phyloP scores from a whole-genome alignment of 2,329 filamentous ascomycete genomes.

The Sclerotinia glacialis region DNA sequence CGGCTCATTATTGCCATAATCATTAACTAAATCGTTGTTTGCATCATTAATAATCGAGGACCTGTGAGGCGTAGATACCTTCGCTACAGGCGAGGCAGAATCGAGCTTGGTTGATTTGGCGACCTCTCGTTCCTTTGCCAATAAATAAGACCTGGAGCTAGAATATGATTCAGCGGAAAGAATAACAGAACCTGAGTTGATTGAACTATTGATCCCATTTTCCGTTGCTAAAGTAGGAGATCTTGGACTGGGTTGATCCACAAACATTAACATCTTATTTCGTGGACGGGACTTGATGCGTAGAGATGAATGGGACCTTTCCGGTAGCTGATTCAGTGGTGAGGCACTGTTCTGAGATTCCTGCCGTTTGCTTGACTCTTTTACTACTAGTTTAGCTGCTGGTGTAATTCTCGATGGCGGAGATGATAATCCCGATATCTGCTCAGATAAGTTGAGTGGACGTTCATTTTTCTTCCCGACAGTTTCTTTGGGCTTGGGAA shows the following conservation, averaged over 20 bases:
- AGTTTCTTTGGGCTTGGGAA: not conserved
- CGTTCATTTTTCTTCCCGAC: not conserved
- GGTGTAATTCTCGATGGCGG: not conserved
- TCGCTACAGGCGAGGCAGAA: not conserved
- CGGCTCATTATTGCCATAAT: not conserved
- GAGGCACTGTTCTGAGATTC: not conserved
- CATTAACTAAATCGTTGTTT: not conserved
- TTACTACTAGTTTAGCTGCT: not conserved
- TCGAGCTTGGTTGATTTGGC: not conserved
- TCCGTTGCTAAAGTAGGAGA: not conserved
- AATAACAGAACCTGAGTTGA: not conserved
- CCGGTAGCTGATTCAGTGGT: not conserved
- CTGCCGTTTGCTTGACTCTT: not conserved
- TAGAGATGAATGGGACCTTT: constrained; percentile 30
- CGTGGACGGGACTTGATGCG: constrained; percentile 36
- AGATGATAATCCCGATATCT: not conserved
- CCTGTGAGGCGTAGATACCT: not conserved
- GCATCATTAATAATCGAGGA: not conserved
- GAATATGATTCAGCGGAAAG: not conserved
- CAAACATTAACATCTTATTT: constrained; percentile 38
- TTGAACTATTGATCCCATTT: not conserved
- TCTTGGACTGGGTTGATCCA: constrained; percentile 29
- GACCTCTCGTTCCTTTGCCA: not conserved
- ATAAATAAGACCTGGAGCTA: not conserved
- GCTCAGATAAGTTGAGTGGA: not conserved